Evolutionary conservation across 192 early-diverging fungal species (phyloP), one percentile per base, ranked within the genome.

Genomic region (Chytriomyces hyalinus): DNA sequence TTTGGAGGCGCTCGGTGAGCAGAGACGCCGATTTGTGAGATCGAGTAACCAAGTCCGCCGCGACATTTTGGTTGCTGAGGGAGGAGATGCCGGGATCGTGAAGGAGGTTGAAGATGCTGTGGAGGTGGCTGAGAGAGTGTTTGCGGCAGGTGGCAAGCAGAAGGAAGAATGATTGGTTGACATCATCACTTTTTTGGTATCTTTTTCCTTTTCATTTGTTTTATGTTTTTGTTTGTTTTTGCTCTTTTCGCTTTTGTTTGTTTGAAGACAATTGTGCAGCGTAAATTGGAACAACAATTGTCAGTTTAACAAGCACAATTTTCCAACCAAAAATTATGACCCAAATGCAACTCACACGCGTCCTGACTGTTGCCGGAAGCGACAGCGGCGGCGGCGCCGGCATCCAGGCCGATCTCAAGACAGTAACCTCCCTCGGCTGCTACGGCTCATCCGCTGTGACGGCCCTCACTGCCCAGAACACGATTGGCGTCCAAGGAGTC

Each of bases 391-490:
- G 88, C 51, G 88, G 88, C 22, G 88, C 88, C 49, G 88, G 88
- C 49, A 94, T 96, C 78, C 95, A 96, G 81, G 95, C 95, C 20
- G 95, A 96, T 83, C 87, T 96, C 63, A 96, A 96, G 79, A 94
- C 95, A 6, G 90, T 95, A 80, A 93, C 90, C 44, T 87, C 92
- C 4, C 71, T 92, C 15, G 81, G 84, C 4, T 88, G 92, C 2
- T 94, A 90, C 84, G 92, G 92, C 9, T 84, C 92, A 0, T 91
- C 92, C 50, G 71, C 91, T 11, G 70, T 96, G 15, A 92, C 93
- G 9, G 92, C 93, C 1, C 66, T 94, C 20, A 96, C 95, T 0
- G 93, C 93, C 6, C 95, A 96, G 78, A 96, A 96, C 81, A 96
- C 95, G 0, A 64, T 90, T n/a, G 90, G 89, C 17, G 95, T 96